Evolutionary conservation across 2,329 filamentous ascomycete genomes (phyloP), one percentile per base, ranked within the genome.

Genomic region (Calycina marina): DNA sequence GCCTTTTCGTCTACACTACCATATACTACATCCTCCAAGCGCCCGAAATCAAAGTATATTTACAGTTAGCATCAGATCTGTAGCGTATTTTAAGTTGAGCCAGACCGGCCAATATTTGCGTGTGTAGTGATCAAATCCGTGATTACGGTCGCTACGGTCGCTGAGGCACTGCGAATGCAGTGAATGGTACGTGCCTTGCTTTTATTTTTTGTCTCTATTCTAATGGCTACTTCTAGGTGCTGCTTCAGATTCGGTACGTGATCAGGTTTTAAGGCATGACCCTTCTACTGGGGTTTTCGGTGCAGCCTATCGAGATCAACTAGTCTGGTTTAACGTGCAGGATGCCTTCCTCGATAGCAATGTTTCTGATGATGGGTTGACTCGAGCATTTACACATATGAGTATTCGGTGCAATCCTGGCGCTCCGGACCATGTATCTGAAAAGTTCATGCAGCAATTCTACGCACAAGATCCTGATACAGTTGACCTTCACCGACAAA

Each of bases 261-360:
- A 46, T 33, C 35, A 47, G 17, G 31, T 46, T n/a, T 28, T 43
- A 31, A 35, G 42, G 30, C 35, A 48, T 18, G 18, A 43, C 30
- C 38, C 35, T 13, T 32, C 29, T 8, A 40, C 33, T 13, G 32
- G 38, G 6, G 34, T 43, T 5, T 46, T 45, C 17, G 40, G 34
- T 13, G 25, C 8, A 18, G 30, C 36, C n/a, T 46, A 43, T 32
- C 24, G 22, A 5, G 40, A 47, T 36, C 14, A 45, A 9, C 10
- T n/a, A 6, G 38, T 47, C 5, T 31, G 35, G 40, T 46, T 43
- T 13, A 47, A 44, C 40, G 25, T 40, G 14, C 24, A 46, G 31
- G 36, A 45, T 25, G 36, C 31, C 25, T 45, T 31, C 26, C 39
- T 43, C 31, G 31, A 45, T 34, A 45, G 38, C n/a, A 28, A 44